Base-by-base conservation (phyloP, 176 grass and related monocot genomes). In the barley (Hordeum vulgare) region DNA sequence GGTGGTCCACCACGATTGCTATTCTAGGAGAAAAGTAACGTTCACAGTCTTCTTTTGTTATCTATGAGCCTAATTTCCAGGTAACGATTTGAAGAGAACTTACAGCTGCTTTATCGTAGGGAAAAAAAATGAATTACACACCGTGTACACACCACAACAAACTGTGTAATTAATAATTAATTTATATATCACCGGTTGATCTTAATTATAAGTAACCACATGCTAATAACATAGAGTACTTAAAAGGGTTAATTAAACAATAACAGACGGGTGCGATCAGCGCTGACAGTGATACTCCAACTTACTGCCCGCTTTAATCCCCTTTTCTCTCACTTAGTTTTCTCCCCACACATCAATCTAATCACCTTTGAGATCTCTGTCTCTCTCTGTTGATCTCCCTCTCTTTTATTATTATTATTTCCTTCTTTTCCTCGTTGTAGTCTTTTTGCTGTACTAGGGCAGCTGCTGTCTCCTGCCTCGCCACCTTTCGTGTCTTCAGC, bases 241-340 rank as follows among this genome's bases (percentile, higher is more conserved):
- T 61, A 65, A 53, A 54, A 20, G 42, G 66, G 84, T 73, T 79
- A 86, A 90, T 85, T 79, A 67, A 83, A 86, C 79, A 74, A 61
- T 3, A 62, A 61, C 57, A 65, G 42, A 75, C n/a, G 56, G 76
- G 60, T 60, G 25, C 25, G 80, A 37, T 71, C 64, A 25, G 47
- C 17, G 44, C 29, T 44, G 89, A 92, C 72, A 92, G 81, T 71
- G 84, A 87, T 85, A 87, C 68, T 66, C 84, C 89, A 94, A 87
- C 86, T 81, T 88, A 85, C 84, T 28, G 37, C 51, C 54, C 66
- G 11, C 61, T 53, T 71, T 81, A 85, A 67, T 47, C 83, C 20
- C 28, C 37, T 67, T 33, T 74, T 74, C 47, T 64, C n/a, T 58
- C 54, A 56, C 86, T 83, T 64, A 81, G 75, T 49, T 69, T 74